Percentiles rank a stretch among this genome's conserved stretches.
phyloP scores from a whole-genome alignment of 2,329 filamentous ascomycete genomes.

The Herpotrichia juniperi region DNA sequence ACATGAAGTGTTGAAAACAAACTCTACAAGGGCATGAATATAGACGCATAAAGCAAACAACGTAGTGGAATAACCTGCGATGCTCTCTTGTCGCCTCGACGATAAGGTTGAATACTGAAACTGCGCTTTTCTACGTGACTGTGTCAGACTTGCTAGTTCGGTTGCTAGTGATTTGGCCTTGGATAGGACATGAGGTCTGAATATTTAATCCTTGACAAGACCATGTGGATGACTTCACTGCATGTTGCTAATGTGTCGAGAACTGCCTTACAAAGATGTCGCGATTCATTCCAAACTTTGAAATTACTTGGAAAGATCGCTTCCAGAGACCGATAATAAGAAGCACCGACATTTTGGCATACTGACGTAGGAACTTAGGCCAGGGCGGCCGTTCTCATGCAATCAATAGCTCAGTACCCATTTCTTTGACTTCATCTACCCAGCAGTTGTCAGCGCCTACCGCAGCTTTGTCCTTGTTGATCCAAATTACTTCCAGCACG shows the following conservation, averaged over 20 bases:
- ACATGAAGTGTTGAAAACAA: not conserved
- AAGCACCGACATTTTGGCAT: not conserved
- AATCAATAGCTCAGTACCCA: slow-evolving; percentile 40
- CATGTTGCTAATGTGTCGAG: too few species aligned
- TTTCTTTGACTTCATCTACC: slow-evolving; percentile 40
- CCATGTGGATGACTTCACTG: too few species aligned
- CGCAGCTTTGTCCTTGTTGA: slow-evolving; percentile 29
- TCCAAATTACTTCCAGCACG: slow-evolving; percentile 44
- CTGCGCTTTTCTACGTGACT: slow-evolving; percentile 12
- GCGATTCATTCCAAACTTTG: too few species aligned
- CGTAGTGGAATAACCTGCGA: not conserved
- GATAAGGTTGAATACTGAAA: slow-evolving; percentile 16
- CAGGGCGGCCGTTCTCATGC: slow-evolving; percentile 24
- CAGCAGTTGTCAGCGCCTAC: slow-evolving; percentile 35
- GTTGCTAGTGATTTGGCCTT: too few species aligned
- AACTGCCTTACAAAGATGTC: too few species aligned
- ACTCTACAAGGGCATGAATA: not conserved
- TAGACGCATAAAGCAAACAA: not conserved
- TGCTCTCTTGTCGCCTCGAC: not conserved
- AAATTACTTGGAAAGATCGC: too few species aligned
- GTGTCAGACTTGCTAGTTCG: slow-evolving; percentile 1
- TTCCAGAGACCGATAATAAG: too few species aligned
- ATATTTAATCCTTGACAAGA: too few species aligned
- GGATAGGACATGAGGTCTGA: too few species aligned
- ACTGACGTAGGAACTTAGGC: not conserved